Percentiles rank a stretch among this genome's conserved stretches.
Evolutionary conservation across 352 stramenopile species (phyloP).

Genomic region (Achlya hypogyna): DNA sequence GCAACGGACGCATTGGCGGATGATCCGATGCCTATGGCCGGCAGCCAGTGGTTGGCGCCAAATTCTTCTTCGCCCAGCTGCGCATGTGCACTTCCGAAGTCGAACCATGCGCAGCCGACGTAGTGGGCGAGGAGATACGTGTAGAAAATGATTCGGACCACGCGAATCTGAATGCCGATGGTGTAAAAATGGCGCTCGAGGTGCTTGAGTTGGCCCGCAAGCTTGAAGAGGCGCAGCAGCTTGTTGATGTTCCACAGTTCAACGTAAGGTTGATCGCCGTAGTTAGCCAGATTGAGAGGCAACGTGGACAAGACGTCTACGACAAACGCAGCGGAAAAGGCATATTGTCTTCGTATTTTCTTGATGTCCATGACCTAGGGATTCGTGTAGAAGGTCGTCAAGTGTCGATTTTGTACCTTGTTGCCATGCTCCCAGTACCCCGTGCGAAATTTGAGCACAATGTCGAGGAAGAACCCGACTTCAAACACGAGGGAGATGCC

Average conservation of each 20-base stretch:
- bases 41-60: not conserved
- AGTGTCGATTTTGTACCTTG: slow-evolving; percentile 24
- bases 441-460: slow-evolving; percentile 37
- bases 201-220: slow-evolving; percentile 14
- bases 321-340: slow-evolving; percentile 27
- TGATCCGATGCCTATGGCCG: not conserved
- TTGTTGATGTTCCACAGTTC: slow-evolving; percentile 51
- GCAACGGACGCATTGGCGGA: not conserved
- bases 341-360: slow-evolving; percentile 34
- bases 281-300: slow-evolving; percentile 44
- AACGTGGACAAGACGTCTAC: slow-evolving; percentile 32
- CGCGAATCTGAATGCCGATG: slow-evolving; percentile 30
- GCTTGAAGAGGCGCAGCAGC: slow-evolving; percentile 31
- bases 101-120: slow-evolving; percentile 54
- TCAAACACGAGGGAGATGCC: slow-evolving; percentile 34
- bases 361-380: slow-evolving; percentile 32
- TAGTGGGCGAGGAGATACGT: slow-evolving; percentile 36
- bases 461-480: slow-evolving; percentile 33
- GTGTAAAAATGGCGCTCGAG: slow-evolving; percentile 40
- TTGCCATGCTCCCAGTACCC: slow-evolving; percentile 61
- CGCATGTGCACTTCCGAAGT: slow-evolving; percentile 28
- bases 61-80: not conserved
- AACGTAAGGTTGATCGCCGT: slow-evolving; percentile 23
- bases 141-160: slow-evolving; percentile 43
- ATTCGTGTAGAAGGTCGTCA: not conserved